Evolutionary conservation across 2,329 filamentous ascomycete species (phyloP).

Genomic region (Chaetothyriales sp.): DNA sequence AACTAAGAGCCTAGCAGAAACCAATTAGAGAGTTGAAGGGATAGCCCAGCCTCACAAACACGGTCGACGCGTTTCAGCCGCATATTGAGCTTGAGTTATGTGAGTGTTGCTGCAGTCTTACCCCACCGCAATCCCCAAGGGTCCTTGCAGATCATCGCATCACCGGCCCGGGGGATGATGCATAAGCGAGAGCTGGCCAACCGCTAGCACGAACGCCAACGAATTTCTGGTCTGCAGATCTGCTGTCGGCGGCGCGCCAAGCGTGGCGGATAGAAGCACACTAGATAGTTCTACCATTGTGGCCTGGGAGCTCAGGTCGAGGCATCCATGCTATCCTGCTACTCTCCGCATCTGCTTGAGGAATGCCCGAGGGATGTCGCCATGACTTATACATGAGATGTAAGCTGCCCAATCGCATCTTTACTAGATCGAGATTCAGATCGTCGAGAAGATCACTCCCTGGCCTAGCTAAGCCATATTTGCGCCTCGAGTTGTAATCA

Average conservation of each 20-base stretch:
- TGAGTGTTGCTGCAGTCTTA: background rate
- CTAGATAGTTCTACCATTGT: background rate
- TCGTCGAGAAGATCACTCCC: background rate
- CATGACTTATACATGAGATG: background rate
- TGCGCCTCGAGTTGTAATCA: too few species aligned
- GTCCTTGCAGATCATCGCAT: background rate
- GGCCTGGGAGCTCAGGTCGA: background rate
- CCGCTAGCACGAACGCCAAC: background rate
- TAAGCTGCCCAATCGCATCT: background rate
- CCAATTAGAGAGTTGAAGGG: background rate
- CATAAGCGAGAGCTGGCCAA: background rate
- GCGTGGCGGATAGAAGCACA: background rate
- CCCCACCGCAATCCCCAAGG: background rate
- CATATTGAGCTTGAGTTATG: background rate
- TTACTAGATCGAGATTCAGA: background rate
- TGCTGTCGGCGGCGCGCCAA: background rate
- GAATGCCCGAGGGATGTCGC: background rate
- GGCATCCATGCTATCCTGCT: background rate
- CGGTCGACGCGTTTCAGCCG: background rate
- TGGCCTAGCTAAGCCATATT: background rate
- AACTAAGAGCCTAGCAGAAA: too few species aligned
- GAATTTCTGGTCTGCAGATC: background rate
- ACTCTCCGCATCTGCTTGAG: background rate
- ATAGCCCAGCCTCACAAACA: background rate
- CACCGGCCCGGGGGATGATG: background rate